Evolutionary conservation across 2,329 filamentous ascomycete genomes (phyloP), one percentile per base, ranked within the genome.

Genomic region (Arachnopeziza araneosa): DNA sequence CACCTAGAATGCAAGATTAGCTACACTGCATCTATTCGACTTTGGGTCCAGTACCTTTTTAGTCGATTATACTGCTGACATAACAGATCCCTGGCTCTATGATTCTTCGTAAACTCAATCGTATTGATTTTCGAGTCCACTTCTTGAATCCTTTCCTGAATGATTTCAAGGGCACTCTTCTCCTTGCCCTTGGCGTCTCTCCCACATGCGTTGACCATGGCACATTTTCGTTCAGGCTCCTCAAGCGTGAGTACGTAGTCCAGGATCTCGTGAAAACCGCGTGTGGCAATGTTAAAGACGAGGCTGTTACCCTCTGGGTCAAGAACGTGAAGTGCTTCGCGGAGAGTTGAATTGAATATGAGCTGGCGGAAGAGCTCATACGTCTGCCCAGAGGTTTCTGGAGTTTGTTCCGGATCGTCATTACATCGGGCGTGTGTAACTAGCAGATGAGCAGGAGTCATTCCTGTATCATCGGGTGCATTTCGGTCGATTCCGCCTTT

Each of bases 201-300:
- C n/a, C 50, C 53, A 48, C 59, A 64, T 1, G 56, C 57, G 51
- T 69, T 69, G 12, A 68, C 66, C 65, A 67, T 67, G 7, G 63
- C 54, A 7, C 54, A 21, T 23, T 63, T 24, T n/a, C 67, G 54
- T 1, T 51, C 44, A 5, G 60, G 60, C 1, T 63, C 56, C 26
- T 67, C 66, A 24, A 69, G 60, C 17, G 55, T 44, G 1, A 67
- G 59, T 2, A 61, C 56, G 36, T 67, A 67, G 10, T 63, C 55
- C 10, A 68, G 57, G 19, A 66, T 61, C 48, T 65, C 66, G 26
- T 61, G 57, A 49, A 65, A 59, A 10, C 65, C 66, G 4, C 65
- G 57, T 8, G 60, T 62, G 21, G 64, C 58, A 32, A 66, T 61
- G 56, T 68, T 68, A 36, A 60, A 66, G 21, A 65, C 58, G 7